These are phyloP conservation scores for Saccharomycopsis sp. DNA, from an alignment of 805 yeast species.

Conservation along the genomic window DNA sequence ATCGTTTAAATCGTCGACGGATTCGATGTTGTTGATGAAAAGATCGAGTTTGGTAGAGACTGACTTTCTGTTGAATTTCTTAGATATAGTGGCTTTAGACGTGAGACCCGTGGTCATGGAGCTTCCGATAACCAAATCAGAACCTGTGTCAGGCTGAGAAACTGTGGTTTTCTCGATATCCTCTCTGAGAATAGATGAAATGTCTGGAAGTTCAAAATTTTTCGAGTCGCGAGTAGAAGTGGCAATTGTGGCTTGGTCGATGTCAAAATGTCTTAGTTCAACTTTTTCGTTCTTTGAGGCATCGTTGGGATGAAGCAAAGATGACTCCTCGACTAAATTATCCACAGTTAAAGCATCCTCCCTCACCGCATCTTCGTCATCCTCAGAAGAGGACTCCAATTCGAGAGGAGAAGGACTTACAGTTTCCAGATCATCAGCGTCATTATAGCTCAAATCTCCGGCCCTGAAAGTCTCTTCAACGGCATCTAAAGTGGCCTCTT, in stretches of 20 bases:
- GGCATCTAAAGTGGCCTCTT: not conserved
- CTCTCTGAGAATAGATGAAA: not conserved
- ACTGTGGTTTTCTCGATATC: not conserved
- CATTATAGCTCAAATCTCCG: not conserved
- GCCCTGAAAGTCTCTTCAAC: not conserved
- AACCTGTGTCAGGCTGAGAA: too few species aligned
- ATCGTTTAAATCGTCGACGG: conserved; percentile 3
- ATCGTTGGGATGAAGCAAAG: not conserved
- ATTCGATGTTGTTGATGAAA: conserved; percentile 14
- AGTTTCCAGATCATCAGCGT: not conserved
- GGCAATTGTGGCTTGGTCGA: not conserved
- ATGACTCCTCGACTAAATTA: not conserved
- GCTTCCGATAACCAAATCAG: not conserved
- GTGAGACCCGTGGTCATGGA: not conserved
- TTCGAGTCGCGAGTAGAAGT: not conserved
- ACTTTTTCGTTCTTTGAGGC: not conserved
- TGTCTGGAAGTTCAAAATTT: not conserved
- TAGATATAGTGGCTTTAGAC: conserved; percentile 4
- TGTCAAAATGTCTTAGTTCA: not conserved
- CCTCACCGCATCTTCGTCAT: not conserved
- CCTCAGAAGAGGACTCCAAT: not conserved
- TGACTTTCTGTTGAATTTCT: conserved; percentile 10
- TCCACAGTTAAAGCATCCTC: not conserved
- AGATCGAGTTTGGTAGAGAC: conserved; percentile 16
- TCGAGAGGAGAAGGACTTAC: not conserved